Conservation (phyloP, 768 basidiomycete species). For the Steccherinum ochraceum region DNA sequence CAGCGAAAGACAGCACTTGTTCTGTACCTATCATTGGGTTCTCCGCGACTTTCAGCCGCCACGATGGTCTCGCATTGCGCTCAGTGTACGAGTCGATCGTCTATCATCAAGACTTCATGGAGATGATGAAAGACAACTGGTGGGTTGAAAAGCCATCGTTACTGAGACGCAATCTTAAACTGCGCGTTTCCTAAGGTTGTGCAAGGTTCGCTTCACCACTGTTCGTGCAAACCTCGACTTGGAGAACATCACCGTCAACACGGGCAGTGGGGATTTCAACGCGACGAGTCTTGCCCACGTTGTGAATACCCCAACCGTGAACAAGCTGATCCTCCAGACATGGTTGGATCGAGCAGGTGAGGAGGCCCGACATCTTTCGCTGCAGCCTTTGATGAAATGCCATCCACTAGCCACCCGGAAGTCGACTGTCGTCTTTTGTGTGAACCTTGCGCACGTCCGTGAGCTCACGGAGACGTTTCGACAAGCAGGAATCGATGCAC, state of each 20-base stretch:
- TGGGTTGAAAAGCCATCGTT: constrained; percentile 21
- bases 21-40: constrained; percentile 84
- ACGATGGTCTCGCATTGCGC: constrained; percentile 85
- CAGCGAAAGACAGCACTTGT: constrained; percentile 20
- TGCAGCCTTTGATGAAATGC: constrained; percentile 3
- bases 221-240: constrained; percentile 74
- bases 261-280: constrained; percentile 74
- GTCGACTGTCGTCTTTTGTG: constrained; percentile 91
- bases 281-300: constrained; percentile 71
- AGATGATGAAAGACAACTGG: constrained; percentile 95
- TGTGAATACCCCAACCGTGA: constrained; percentile 75
- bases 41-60: constrained; percentile 90
- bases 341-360: constrained; percentile 85
- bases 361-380: constrained; percentile 12
- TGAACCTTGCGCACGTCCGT: constrained; percentile 75
- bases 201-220: constrained; percentile 78
- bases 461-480: constrained; percentile 71
- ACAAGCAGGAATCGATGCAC: constrained; percentile 74
- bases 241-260: constrained; percentile 56
- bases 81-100: constrained; percentile 89
- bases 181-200: no score
- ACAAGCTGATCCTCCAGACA: constrained; percentile 69
- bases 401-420: constrained; percentile 46
- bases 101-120: constrained; percentile 84
- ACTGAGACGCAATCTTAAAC: background rate